Conservation (phyloP, 2,329 filamentous ascomycete species). For the Clonostachys rosea region DNA sequence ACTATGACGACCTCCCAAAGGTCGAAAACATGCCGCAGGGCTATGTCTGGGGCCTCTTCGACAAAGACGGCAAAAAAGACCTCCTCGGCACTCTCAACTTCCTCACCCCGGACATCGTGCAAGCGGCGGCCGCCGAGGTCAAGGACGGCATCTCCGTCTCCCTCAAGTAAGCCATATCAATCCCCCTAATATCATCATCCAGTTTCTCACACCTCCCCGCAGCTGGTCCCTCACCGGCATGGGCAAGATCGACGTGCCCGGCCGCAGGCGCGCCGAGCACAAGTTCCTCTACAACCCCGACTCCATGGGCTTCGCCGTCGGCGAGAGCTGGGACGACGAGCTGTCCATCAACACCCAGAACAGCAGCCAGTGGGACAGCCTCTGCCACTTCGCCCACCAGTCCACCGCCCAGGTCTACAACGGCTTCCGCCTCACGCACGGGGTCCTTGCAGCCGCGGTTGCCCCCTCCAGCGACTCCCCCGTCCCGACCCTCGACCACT, state of each 20-base stretch:
- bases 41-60: slow-evolving; percentile 47
- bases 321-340: slow-evolving; percentile 35
- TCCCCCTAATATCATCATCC: neutral
- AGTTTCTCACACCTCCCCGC: neutral
- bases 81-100: slow-evolving; percentile 47
- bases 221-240: slow-evolving; percentile 25
- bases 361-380: slow-evolving; percentile 52
- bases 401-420: slow-evolving; percentile 43
- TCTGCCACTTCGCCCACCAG: slow-evolving; percentile 41
- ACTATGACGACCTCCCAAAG: slow-evolving; percentile 34
- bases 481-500: slow-evolving; percentile 38
- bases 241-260: slow-evolving; percentile 21
- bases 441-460: slow-evolving; percentile 15
- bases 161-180: slow-evolving; percentile 32
- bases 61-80: slow-evolving; percentile 39
- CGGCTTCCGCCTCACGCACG: slow-evolving; percentile 29
- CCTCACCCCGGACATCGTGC: slow-evolving; percentile 38
- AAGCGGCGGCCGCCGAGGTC: slow-evolving; percentile 33
- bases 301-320: slow-evolving; percentile 1
- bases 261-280: slow-evolving; percentile 27
- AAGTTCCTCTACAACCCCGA: slow-evolving; percentile 23
- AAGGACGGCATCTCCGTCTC: slow-evolving; percentile 44
- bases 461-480: slow-evolving; percentile 19
- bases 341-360: slow-evolving; percentile 45
- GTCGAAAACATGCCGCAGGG: slow-evolving; percentile 38